Evolutionary conservation across 306 rosid species (phyloP).

Genomic region (Cicer cuneatum): DNA sequence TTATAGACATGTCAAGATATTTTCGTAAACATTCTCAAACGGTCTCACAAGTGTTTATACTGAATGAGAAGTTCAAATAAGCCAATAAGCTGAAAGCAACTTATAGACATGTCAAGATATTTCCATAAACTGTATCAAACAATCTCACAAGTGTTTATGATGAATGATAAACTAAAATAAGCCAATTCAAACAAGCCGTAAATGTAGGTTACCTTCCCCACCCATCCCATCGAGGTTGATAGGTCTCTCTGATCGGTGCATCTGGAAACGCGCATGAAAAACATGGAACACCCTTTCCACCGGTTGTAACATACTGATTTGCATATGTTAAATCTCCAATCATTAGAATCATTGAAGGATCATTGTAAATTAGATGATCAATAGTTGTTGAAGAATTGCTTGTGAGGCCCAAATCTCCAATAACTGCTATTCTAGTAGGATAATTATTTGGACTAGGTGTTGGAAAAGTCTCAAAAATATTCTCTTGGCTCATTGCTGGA

Average conservation of each 20-base stretch:
- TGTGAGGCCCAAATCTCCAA: conserved; percentile 96
- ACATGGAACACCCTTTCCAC: conserved; percentile 90
- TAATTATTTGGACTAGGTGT: conserved; percentile 57
- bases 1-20: too few species aligned
- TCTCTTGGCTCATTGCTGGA: conserved; percentile 77
- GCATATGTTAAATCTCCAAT: conserved; percentile 84
- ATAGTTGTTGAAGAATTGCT: conserved; percentile 78
- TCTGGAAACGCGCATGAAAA: conserved; percentile 83
- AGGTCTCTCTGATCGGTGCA: conserved; percentile 87
- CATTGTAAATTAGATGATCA: conserved; percentile 74
- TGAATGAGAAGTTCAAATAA: too few species aligned
- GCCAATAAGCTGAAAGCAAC: too few species aligned
- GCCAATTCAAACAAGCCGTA: neutral
- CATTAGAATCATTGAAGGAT: conserved; percentile 88
- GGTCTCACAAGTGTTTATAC: too few species aligned
- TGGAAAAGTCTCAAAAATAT: conserved; percentile 66
- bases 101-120: too few species aligned
- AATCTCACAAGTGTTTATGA: too few species aligned
- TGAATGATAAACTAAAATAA: too few species aligned
- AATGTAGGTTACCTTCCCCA: conserved; percentile 85
- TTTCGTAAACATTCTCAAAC: too few species aligned
- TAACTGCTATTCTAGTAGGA: conserved; percentile 72
- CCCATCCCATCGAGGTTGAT: conserved; percentile 98
- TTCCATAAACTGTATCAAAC: neutral
- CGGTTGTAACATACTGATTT: conserved; percentile 84